Evolutionary conservation across 345 rosid species (phyloP).

Genomic region (Microthlaspi erraticum): DNA sequence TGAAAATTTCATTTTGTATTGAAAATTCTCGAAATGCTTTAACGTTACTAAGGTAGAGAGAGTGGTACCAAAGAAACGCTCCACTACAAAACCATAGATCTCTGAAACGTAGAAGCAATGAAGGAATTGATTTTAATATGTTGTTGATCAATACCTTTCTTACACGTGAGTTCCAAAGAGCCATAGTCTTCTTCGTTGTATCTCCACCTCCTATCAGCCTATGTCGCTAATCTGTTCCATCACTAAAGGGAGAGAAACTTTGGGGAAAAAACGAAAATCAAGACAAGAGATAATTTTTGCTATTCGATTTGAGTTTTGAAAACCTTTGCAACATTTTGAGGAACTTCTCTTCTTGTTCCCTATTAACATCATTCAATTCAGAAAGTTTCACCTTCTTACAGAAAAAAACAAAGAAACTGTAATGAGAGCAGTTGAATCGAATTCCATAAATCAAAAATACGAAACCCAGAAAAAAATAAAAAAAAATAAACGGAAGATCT

Average conservation of each 20-base stretch:
- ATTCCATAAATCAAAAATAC: background rate
- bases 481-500: background rate
- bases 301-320: slow-evolving; percentile 37
- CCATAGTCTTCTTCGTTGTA: slow-evolving; percentile 54
- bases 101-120: slow-evolving; percentile 50
- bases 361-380: slow-evolving; percentile 63
- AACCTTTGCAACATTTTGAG: slow-evolving; percentile 37
- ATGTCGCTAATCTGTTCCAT: slow-evolving; percentile 35
- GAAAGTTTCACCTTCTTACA: slow-evolving; percentile 60
- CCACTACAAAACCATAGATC: slow-evolving; percentile 53
- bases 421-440: slow-evolving; percentile 14
- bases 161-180: slow-evolving; percentile 57
- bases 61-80: too few species aligned
- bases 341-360: slow-evolving; percentile 77
- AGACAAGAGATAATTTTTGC: slow-evolving; percentile 27
- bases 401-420: slow-evolving; percentile 4
- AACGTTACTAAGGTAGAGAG: too few species aligned
- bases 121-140: slow-evolving; percentile 60
- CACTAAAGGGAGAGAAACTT: slow-evolving; percentile 10
- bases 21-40: too few species aligned
- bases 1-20: too few species aligned
- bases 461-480: background rate
- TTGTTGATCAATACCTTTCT: slow-evolving; percentile 45
- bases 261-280: too few species aligned
- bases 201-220: slow-evolving; percentile 41